These are phyloP conservation scores for Stentor coeruleus DNA, from an alignment of 73 alveolate genomes.

Conservation along the genomic window DNA sequence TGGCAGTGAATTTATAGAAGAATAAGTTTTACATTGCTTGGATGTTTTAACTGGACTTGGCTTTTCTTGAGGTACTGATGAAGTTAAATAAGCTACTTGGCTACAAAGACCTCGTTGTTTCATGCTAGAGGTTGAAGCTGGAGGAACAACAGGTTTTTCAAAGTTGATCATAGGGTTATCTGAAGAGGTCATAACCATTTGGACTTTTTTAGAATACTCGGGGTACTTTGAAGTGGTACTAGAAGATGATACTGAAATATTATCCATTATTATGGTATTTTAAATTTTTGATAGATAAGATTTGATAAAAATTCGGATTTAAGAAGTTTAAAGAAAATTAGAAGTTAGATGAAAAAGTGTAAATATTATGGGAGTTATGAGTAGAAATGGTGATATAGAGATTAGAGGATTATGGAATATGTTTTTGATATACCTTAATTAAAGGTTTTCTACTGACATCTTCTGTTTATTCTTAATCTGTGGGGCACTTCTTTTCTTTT, in stretches of 20 bases:
- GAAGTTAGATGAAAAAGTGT: too few species aligned
- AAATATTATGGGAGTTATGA: too few species aligned
- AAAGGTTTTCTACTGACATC: not conserved
- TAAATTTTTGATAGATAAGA: too few species aligned
- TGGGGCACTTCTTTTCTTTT: not conserved
- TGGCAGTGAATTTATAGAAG: not conserved
- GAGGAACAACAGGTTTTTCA: not conserved
- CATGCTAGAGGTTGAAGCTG: not conserved
- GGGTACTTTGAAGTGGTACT: not conserved
- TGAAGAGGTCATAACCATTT: not conserved
- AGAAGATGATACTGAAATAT: not conserved
- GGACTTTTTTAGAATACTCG: not conserved
- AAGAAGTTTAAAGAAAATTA: too few species aligned
- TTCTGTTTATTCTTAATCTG: not conserved
- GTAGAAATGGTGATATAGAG: too few species aligned
- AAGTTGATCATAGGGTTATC: not conserved
- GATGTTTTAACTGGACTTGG: not conserved
- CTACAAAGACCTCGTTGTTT: not conserved
- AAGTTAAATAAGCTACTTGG: not conserved
- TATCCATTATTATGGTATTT: too few species aligned
- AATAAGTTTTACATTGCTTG: not conserved
- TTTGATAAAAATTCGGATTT: too few species aligned
- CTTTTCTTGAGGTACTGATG: not conserved
- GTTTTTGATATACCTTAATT: too few species aligned
- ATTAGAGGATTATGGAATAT: too few species aligned